Base-by-base conservation (phyloP, 192 early-diverging fungal genomes). In the Geosiphon pyriformis region DNA sequence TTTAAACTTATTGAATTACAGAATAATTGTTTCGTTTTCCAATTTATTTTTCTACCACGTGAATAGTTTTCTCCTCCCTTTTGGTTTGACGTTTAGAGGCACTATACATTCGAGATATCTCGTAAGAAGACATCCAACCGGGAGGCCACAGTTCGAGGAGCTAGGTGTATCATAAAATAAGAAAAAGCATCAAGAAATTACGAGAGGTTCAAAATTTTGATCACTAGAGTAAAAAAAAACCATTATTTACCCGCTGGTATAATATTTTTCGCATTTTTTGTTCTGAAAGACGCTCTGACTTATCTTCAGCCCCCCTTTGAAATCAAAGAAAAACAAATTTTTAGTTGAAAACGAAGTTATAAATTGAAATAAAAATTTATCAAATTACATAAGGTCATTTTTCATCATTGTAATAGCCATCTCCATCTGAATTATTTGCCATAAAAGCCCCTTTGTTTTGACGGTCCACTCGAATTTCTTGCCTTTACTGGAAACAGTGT, bases 81-180 rank as follows among this genome's bases (percentile, higher is more conserved):
- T 42, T 42, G 7, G 37, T 10, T 10, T 6, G 7, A 42, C 37
- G 37, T 42, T 42, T 42, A 6, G 37, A 42, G 15, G 37, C 37
- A 52, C 81, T 82, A 52, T 80, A 80, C 29, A 80, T 75, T 0
- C 78, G 71, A 1, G 76, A 78, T 23, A 83, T 80, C 25, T 83
- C 81, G 15, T 80, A 78, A 10, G 81, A 73, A 0, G 77, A 76
- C 75, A 80, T 83, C 78, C 78, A 80, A 31, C 71, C 73, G 0
- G 58, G 50, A 11, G 81, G 81, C 56, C 78, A 83, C 7, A 69
- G 70, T 3, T 49, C 53, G 25, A 80, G 27, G 4, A 83, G 47
- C 81, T 83, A 64, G 8, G 3, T 11, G 29, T 25, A 18, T 11
- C 26, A 46, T 51, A 33, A 23, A 12, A 42, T 22, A 31, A 26